Evolutionary conservation across 1,139 yeast species (phyloP).

Genomic region (Zhuliangozyma blackwelliae): DNA sequence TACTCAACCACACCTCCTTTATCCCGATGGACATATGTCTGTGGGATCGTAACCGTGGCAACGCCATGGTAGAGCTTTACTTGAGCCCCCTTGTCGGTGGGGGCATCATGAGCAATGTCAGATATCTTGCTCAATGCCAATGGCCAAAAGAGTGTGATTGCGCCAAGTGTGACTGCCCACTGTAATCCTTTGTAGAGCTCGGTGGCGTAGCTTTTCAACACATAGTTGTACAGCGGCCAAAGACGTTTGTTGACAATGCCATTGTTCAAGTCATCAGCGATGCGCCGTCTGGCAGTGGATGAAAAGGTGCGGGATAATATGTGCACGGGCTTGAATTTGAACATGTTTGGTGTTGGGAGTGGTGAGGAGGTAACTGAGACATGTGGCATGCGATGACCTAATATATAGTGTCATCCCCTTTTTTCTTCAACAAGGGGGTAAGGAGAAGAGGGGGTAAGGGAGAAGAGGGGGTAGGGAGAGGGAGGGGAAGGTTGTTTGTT

Average conservation of each 20-base stretch:
- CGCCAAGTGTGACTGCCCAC: slow-evolving; percentile 8
- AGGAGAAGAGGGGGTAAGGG: too few relatives aligned
- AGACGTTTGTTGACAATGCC: slow-evolving; percentile 7
- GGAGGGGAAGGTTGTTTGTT: too few relatives aligned
- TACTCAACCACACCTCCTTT: not conserved
- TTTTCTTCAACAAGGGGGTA: too few relatives aligned
- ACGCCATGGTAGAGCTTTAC: slow-evolving; percentile 6
- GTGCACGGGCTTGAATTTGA: too few relatives aligned
- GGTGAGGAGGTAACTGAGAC: too few relatives aligned
- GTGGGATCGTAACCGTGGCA: slow-evolving; percentile 9
- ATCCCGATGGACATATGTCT: slow-evolving; percentile 7
- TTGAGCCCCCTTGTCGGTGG: slow-evolving; percentile 10
- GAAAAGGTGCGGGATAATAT: not conserved
- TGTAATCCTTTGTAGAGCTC: slow-evolving; percentile 7
- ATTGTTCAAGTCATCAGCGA: slow-evolving; percentile 4
- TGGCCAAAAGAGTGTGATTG: slow-evolving; percentile 9
- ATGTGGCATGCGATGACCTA: too few relatives aligned
- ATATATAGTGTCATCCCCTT: too few relatives aligned
- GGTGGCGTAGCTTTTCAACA: slow-evolving; percentile 3
- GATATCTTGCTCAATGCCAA: slow-evolving; percentile 3
- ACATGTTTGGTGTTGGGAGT: not conserved
- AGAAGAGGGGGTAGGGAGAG: too few relatives aligned
- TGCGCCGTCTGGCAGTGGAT: slow-evolving; percentile 2
- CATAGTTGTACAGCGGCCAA: slow-evolving; percentile 9
- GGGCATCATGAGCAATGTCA: slow-evolving; percentile 8